Evolutionary conservation across 2,329 filamentous ascomycete species (phyloP), one percentile per base, ranked within the genome.

Genomic region (Colletotrichum australisinense): DNA sequence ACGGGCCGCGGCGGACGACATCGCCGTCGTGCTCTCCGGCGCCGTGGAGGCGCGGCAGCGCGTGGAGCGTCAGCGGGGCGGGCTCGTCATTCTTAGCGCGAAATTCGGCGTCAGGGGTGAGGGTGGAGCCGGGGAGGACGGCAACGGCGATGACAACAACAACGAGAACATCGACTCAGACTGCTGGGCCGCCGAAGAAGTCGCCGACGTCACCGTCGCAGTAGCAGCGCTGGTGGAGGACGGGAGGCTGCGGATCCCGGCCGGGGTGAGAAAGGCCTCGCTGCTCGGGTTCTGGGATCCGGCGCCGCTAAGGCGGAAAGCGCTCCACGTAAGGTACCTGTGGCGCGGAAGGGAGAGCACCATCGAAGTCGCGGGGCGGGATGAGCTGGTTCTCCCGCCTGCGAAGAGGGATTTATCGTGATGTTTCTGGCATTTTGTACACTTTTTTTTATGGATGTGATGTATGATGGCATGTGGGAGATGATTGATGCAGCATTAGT

Each of bases 281-380:
- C 76, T 89, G 32, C 79, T 86, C 0, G 87, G 87, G 1, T 88
- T 89, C 77, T 88, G 86, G 84, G 87, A 89, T 68, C 87, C 87
- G 19, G 83, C 82, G 14, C 87, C 86, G 5, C 77, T 78, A 42
- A 77, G 78, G 46, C 80, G 80, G 24, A 88, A 89, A 81, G 81
- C 84, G 46, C 78, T 89, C 60, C 81, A 83, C 58, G 84, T 88
- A 19, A 80, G 83, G 69, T 89, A 88, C 73, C 69, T 81, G 24
- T 87, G 82, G 76, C 75, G 76, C 26, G 83, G 83, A 0, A 79
- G 75, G 66, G 83, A 84, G 75, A 75, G 73, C 35, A 77, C 77
- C 2, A 79, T 79, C 4, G 84, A 83, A 76, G 85, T 85, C 7
- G 75, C 76, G 22, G 83, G 83, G 9, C 75, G 79, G 32, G 80